Conservation (phyloP, 129 eudicot species). For the Lactuca sativa region DNA sequence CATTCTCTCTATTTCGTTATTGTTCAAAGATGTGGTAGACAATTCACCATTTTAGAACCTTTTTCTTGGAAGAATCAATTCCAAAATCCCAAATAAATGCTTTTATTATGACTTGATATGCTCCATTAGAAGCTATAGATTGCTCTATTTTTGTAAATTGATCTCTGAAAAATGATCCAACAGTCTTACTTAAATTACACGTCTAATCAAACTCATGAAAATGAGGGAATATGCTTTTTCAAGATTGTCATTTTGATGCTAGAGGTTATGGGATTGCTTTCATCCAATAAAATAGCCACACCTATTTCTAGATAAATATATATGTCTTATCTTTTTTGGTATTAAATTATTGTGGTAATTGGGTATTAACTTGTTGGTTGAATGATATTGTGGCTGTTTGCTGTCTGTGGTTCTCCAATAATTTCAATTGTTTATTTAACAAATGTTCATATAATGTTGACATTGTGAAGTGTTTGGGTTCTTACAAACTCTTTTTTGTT, state of each 20-base stretch:
- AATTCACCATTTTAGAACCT: not conserved
- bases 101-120: not conserved
- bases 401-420: slow-evolving; percentile 26
- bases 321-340: slow-evolving; percentile 11
- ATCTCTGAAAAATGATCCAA: not conserved
- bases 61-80: not conserved
- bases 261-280: not conserved
- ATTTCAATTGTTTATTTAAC: not conserved
- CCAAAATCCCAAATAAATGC: not conserved
- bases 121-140: not conserved
- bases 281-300: not conserved
- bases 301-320: slow-evolving; percentile 9
- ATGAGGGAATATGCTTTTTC: no score
- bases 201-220: not conserved
- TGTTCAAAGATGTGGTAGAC: not conserved
- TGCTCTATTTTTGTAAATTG: not conserved
- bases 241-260: not conserved
- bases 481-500: slow-evolving; percentile 38
- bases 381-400: slow-evolving; percentile 26
- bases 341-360: slow-evolving; percentile 24
- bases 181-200: not conserved
- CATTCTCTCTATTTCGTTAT: not conserved
- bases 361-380: slow-evolving; percentile 13
- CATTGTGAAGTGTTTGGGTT: slow-evolving; percentile 23
- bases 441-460: slow-evolving; percentile 9